Base-by-base conservation (phyloP, 208 protist species). In the Leishmania guyanensis region DNA sequence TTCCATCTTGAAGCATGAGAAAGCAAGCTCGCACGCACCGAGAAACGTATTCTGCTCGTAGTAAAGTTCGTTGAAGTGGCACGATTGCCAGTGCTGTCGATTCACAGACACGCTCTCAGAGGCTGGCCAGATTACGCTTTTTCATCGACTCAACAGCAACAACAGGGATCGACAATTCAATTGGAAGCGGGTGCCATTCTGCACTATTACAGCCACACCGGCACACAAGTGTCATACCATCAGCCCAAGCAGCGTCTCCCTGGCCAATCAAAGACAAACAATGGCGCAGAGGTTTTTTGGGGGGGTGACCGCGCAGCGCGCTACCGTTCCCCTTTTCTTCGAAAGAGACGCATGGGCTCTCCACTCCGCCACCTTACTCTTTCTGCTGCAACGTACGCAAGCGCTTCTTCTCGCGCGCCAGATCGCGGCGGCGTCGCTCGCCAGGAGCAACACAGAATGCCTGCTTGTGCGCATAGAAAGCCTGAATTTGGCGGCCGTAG, bases 401-500 rank as follows among this genome's bases (percentile, higher is more conserved):
- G 36, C 36, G 36, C 36, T 39, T 39, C 36, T 39, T 39, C 36
- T 39, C 36, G 1, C 36, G 36, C 36, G 36, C 36, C 36, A 39
- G 36, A 71, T 97, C 89, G 65, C 94, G 89, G 43, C 90, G 89
- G 36, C 89, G 84, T 17, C 92, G 88, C 83, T 95, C 92, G 0
- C 80, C 83, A 0, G 91, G 91, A 70, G 95, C 90, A 1, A 91
- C 91, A 51, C 82, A 93, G 83, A 97, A 97, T 0, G 94, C 87
- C 69, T 93, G 92, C 3, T 77, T 75, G 58, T 95, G 86, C 16
- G 94, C 91, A 71, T 96, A 95, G 77, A 94, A 96, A 6, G 86
- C 94, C 74, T 97, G 91, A 33, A 96, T 88, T 46, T 87, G 87
- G 12, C 89, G 85, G 14, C 89, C 90, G 64, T 97, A 97, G 74